phyloP scores from a whole-genome alignment of 75 land plant species.

The Cunninghamia lanceolata region DNA sequence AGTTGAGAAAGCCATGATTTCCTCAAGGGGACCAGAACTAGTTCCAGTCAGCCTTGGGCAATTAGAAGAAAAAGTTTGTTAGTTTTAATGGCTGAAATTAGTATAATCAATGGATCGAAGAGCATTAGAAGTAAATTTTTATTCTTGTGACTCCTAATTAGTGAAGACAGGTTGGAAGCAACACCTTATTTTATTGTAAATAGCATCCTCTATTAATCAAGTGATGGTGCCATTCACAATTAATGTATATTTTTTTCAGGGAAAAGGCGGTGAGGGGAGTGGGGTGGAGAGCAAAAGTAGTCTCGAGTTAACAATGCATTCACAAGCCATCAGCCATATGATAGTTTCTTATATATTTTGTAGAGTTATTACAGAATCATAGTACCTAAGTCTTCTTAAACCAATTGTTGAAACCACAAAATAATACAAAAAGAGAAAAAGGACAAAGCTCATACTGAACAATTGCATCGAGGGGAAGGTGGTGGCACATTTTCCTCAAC shows the following conservation, averaged over 20 bases:
- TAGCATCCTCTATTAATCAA: background rate
- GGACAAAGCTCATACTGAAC: constrained; percentile 51
- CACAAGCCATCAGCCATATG: background rate
- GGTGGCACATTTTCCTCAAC: constrained; percentile 92
- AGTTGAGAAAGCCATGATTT: too few relatives aligned
- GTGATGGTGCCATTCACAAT: background rate
- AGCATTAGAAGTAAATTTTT: too few relatives aligned
- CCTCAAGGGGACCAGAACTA: too few relatives aligned
- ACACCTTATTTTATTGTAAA: background rate
- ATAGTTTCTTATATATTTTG: background rate
- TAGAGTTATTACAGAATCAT: background rate
- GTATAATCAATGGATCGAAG: too few relatives aligned
- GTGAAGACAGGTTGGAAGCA: too few relatives aligned
- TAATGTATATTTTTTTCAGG: too few relatives aligned
- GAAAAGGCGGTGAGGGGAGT: too few relatives aligned
- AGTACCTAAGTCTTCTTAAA: background rate
- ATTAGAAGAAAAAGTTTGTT: too few relatives aligned
- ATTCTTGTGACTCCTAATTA: too few relatives aligned
- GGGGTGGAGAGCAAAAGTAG: background rate
- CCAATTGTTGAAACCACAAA: constrained; percentile 2
- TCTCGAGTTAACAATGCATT: background rate
- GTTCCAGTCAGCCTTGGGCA: too few relatives aligned
- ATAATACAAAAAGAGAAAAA: background rate
- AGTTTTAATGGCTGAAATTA: too few relatives aligned
- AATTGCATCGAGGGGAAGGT: constrained; percentile 93